Evolutionary conservation across 495 filamentous ascomycete species (phyloP).

Genomic region (Massariosphaeria phaeospora): DNA sequence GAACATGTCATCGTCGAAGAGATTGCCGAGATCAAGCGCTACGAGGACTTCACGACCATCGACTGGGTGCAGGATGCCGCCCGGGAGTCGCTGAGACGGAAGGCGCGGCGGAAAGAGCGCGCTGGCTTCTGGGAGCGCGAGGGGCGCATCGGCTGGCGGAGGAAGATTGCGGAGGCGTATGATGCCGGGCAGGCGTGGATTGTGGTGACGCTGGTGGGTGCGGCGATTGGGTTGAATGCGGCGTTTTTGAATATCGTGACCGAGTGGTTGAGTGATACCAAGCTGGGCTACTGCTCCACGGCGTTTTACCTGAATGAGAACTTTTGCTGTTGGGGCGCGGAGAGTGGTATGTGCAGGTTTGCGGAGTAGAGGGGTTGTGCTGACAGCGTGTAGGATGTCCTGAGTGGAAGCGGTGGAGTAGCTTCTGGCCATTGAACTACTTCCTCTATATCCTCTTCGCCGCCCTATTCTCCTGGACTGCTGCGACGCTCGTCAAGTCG

Average conservation of each 20-base stretch:
- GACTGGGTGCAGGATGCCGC: slow-evolving; percentile 99
- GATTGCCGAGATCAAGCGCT: slow-evolving; percentile 95
- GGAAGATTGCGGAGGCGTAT: slow-evolving; percentile 79
- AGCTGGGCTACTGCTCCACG: slow-evolving; percentile 87
- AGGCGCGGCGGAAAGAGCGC: slow-evolving; percentile 65
- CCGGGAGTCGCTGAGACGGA: slow-evolving; percentile 77
- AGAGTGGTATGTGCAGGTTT: slow-evolving; percentile 56
- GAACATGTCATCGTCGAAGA: slow-evolving; percentile 69
- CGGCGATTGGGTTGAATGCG: slow-evolving; percentile 87
- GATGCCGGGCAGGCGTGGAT: slow-evolving; percentile 98
- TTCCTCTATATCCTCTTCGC: slow-evolving; percentile 84
- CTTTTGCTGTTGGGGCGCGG: slow-evolving; percentile 97
- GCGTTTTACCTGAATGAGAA: slow-evolving; percentile 97
- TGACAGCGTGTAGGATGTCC: slow-evolving; percentile 59
- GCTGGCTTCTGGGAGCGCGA: slow-evolving; percentile 71
- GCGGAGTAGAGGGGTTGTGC: not conserved
- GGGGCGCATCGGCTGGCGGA: slow-evolving; percentile 71
- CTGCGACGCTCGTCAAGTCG: slow-evolving; percentile 80
- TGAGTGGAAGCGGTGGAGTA: slow-evolving; percentile 88
- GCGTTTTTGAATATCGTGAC: slow-evolving; percentile 93
- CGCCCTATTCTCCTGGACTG: slow-evolving; percentile 73
- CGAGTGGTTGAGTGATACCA: slow-evolving; percentile 95
- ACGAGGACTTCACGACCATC: slow-evolving; percentile 97
- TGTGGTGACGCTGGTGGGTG: slow-evolving; percentile 89
- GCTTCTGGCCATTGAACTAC: slow-evolving; percentile 74